These are phyloP conservation scores for Globisporangium camurandrum DNA, from an alignment of 352 stramenopile species.

Conservation along the genomic window DNA sequence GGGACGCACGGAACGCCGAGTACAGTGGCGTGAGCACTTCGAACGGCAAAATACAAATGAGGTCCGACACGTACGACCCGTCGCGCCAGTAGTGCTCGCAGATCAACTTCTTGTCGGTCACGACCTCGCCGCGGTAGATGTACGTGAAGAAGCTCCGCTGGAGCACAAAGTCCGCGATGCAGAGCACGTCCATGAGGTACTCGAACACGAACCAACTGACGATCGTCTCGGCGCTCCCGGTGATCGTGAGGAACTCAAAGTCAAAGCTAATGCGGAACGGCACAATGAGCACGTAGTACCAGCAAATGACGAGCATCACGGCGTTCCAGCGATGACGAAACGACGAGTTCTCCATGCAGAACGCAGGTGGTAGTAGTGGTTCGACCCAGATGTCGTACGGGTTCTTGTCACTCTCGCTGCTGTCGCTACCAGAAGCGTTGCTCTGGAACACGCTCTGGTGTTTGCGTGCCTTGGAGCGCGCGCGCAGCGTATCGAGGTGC, in stretches of 20 bases:
- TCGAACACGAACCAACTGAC: conserved; percentile 26
- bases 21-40: conserved; percentile 16
- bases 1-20: background rate
- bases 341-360: conserved; percentile 20
- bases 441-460: conserved; percentile 13
- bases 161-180: conserved; percentile 24
- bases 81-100: conserved; percentile 23
- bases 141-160: conserved; percentile 24
- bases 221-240: conserved; percentile 3
- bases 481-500: conserved; percentile 18
- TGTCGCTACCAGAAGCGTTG: no score
- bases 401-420: background rate
- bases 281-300: conserved; percentile 25
- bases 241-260: conserved; percentile 16
- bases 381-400: conserved; percentile 27
- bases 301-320: conserved; percentile 23
- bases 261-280: conserved; percentile 25
- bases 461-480: conserved; percentile 12
- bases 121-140: conserved; percentile 23
- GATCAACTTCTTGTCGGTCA: conserved; percentile 17
- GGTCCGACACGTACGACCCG: conserved; percentile 22
- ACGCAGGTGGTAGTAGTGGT: conserved; percentile 15
- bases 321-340: conserved; percentile 19
- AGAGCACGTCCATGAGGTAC: conserved; percentile 27
- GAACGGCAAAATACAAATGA: conserved; percentile 21